phyloP scores from a whole-genome alignment of 2,329 filamentous ascomycete genomes.

The Dactylella cylindrospora region DNA sequence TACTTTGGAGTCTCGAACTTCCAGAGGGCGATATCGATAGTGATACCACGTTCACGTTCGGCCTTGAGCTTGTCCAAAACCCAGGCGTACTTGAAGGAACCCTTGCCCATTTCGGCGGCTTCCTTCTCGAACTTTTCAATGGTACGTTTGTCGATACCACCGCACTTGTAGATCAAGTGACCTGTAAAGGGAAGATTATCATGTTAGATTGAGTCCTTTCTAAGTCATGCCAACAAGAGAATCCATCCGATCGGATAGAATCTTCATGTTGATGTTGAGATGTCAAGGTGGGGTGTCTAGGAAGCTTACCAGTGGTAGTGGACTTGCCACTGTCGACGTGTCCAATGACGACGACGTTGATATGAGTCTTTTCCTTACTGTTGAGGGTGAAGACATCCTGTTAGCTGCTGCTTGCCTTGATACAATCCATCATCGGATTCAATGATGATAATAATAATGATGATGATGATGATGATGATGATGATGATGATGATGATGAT shows the following conservation, averaged over 20 bases:
- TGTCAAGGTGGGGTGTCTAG: conserved; percentile 2
- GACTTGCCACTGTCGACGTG: conserved; percentile 78
- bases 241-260: no score
- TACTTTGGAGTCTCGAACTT: conserved; percentile 99
- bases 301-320: conserved; percentile 79
- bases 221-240: no score
- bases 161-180: conserved; percentile 99
- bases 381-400: conserved; percentile 7
- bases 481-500: not conserved
- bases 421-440: not conserved
- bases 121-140: conserved; percentile 99
- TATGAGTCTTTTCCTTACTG: conserved; percentile 94
- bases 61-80: conserved; percentile 99
- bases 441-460: conserved; percentile 35
- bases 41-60: conserved; percentile 99
- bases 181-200: conserved; percentile 57
- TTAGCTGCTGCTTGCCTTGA: not conserved
- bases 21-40: conserved; percentile 99
- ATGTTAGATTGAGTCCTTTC: no score
- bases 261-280: conserved; percentile 41
- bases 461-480: conserved; percentile 26
- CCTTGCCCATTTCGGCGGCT: conserved; percentile 98
- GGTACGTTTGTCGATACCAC: conserved; percentile 99
- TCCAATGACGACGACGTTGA: conserved; percentile 86
- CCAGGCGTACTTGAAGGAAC: conserved; percentile 99